phyloP scores from a whole-genome alignment of 805 yeast genomes.

The Ogataea methylovora region DNA sequence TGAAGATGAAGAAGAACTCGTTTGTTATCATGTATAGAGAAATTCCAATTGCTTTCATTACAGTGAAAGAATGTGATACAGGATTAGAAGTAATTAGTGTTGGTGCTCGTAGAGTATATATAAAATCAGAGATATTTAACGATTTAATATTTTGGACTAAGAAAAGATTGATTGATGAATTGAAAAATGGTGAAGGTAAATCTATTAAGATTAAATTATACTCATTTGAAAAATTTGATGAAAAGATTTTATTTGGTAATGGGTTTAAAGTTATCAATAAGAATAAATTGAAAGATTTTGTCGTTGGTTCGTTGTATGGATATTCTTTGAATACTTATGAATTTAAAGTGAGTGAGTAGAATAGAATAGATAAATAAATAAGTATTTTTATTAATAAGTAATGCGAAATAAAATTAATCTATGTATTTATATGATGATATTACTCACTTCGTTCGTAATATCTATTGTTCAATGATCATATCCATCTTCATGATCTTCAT shows the following conservation, averaged over 20 bases:
- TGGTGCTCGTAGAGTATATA: conserved; percentile 66
- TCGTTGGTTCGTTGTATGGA: conserved; percentile 12
- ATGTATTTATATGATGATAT: conserved; percentile 9
- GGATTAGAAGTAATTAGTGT: conserved; percentile 49
- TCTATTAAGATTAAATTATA: conserved; percentile 38
- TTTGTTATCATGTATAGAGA: conserved; percentile 55
- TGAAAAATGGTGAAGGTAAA: conserved; percentile 26
- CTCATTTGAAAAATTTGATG: conserved; percentile 40
- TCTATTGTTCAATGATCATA: conserved; percentile 9
- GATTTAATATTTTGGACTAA: conserved; percentile 60
- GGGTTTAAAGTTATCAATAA: conserved; percentile 34
- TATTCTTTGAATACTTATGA: conserved; percentile 13
- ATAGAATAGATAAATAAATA: not conserved
- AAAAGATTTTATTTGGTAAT: conserved; percentile 28
- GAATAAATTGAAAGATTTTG: conserved; percentile 2
- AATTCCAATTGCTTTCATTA: conserved; percentile 62
- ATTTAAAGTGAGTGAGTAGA: not conserved
- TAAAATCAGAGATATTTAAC: conserved; percentile 52
- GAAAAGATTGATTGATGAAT: conserved; percentile 33
- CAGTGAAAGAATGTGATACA: conserved; percentile 28
- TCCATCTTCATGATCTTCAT: conserved; percentile 10
- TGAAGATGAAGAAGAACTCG: conserved; percentile 35
- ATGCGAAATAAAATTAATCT: not conserved
- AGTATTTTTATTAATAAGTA: not conserved
- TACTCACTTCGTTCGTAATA: not conserved